Evolutionary conservation across 2,329 filamentous ascomycete genomes (phyloP), one percentile per base, ranked within the genome.

Genomic region (Rutstroemia sydowiana): DNA sequence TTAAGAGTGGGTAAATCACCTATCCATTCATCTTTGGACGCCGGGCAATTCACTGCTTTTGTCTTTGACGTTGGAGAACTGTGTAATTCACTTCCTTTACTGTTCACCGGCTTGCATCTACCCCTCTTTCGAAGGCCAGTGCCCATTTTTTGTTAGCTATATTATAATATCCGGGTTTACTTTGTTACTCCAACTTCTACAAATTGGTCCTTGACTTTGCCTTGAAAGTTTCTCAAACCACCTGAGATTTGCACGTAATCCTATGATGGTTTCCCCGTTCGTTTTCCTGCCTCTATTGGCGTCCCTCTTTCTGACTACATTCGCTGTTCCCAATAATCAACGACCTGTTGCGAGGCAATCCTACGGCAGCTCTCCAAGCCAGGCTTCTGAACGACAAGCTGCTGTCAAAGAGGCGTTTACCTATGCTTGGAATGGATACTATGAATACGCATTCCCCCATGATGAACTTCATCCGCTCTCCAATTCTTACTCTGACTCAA

Each of bases 391-490:
- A 31, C 56, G 80, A 58, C 77, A 82, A 11, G 72, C 74, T 45
- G 79, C 80, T 1, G 79, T 91, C 48, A 84, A 81, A 64, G 76
- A 81, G 50, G 82, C 82, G 0, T 92, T 91, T 62, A 73, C 78
- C 52, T 76, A 77, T 60, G 83, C 85, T 2, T 91, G 86, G 85
- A 69, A 82, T 53, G 85, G 84, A 2, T 92, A 92, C 66, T 78
- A 80, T 62, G 71, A 79, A 68, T 81, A 87, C 68, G 87, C 87
- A 0, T 91, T 87, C 56, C 86, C 85, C 1, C 79, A 88, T 59
- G 88, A 95, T 66, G 87, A 88, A 41, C 71, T 95, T 9, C 74
- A 73, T 55, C 88, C 89, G 0, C 73, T 87, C 13, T 78, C 75
- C 37, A 87, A 88, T 59, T 69, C 68, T 1, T 84, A 71, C 54